These are phyloP conservation scores for Aspergillus luchuensis DNA, from an alignment of 2,329 filamentous ascomycete genomes.

Conservation along the genomic window DNA sequence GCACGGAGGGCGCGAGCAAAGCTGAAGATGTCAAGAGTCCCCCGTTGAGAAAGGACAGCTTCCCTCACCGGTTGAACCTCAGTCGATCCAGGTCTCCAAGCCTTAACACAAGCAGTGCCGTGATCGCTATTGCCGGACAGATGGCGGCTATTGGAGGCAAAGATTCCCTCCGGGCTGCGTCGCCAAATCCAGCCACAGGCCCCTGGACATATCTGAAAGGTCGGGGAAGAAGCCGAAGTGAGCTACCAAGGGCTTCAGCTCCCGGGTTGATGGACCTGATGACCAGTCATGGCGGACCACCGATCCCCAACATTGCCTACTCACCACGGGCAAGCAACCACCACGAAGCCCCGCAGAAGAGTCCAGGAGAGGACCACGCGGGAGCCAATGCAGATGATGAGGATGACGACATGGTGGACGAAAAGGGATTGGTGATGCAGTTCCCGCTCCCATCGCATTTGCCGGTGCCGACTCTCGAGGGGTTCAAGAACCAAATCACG, in stretches of 20 bases:
- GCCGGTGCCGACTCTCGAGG: conserved; percentile 71
- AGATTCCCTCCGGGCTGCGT: conserved; percentile 59
- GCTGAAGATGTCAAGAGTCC: conserved; percentile 22
- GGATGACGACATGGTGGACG: conserved; percentile 60
- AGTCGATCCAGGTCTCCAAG: conserved; percentile 43
- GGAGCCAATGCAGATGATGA: conserved; percentile 51
- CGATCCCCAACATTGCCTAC: conserved; percentile 57
- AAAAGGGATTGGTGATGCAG: conserved; percentile 63
- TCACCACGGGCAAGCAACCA: conserved; percentile 33
- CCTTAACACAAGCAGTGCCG: conserved; percentile 43
- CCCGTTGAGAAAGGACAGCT: conserved; percentile 35
- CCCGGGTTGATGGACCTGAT: conserved; percentile 57
- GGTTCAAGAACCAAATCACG: conserved; percentile 74
- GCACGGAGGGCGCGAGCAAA: conserved; percentile 28
- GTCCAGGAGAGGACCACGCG: conserved; percentile 16
- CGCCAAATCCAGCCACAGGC: conserved; percentile 36
- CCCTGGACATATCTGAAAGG: conserved; percentile 51
- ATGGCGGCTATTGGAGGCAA: conserved; percentile 52
- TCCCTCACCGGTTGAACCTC: conserved; percentile 41
- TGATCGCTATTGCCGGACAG: conserved; percentile 49
- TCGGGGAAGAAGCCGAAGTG: conserved; percentile 60
- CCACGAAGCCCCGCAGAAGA: conserved; percentile 18
- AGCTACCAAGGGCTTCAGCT: conserved; percentile 49
- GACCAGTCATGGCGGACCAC: conserved; percentile 60
- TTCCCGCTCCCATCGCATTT: conserved; percentile 64